Conservation (phyloP, 768 basidiomycete species). For the Neoboletus magnificus region DNA sequence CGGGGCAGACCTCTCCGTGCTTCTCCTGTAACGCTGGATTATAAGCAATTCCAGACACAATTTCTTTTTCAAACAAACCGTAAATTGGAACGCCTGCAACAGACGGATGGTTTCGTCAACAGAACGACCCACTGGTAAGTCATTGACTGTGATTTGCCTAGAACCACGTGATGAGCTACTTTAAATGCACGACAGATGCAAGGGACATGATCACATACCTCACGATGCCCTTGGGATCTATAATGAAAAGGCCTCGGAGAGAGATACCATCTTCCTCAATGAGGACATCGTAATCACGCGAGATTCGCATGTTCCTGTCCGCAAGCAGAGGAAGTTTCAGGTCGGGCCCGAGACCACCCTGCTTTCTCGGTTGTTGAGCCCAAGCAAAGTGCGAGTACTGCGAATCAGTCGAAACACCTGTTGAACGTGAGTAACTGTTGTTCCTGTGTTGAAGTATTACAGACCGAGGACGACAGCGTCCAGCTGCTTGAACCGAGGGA, state of each 20-base stretch:
- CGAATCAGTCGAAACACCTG: slow-evolving; percentile 86
- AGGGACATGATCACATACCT: slow-evolving; percentile 38
- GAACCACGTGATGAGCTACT: background rate
- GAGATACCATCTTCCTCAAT: slow-evolving; percentile 87
- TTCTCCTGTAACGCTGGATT: slow-evolving; percentile 47
- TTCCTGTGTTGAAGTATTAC: slow-evolving; percentile 8
- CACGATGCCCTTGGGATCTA: slow-evolving; percentile 78
- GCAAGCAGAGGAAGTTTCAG: slow-evolving; percentile 81
- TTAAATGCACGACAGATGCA: background rate
- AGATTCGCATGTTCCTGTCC: slow-evolving; percentile 74
- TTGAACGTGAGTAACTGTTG: background rate
- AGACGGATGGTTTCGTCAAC: slow-evolving; percentile 91
- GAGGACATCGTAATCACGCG: slow-evolving; percentile 84
- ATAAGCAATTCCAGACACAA: background rate
- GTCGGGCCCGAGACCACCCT: slow-evolving; percentile 88
- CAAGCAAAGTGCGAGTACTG: slow-evolving; percentile 86
- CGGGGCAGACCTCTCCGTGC: slow-evolving; percentile 91
- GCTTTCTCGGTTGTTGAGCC: slow-evolving; percentile 75
- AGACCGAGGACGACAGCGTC: slow-evolving; percentile 75
- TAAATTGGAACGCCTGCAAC: slow-evolving; percentile 91
- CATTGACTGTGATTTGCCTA: slow-evolving; percentile 86
- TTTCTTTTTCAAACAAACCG: slow-evolving; percentile 53
- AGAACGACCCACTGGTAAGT: slow-evolving; percentile 92
- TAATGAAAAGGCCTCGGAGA: slow-evolving; percentile 82
- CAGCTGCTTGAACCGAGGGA: slow-evolving; percentile 68